Evolutionary conservation across 257 asterid genomes (phyloP).

Genomic region (Przewalskia tangutica): DNA sequence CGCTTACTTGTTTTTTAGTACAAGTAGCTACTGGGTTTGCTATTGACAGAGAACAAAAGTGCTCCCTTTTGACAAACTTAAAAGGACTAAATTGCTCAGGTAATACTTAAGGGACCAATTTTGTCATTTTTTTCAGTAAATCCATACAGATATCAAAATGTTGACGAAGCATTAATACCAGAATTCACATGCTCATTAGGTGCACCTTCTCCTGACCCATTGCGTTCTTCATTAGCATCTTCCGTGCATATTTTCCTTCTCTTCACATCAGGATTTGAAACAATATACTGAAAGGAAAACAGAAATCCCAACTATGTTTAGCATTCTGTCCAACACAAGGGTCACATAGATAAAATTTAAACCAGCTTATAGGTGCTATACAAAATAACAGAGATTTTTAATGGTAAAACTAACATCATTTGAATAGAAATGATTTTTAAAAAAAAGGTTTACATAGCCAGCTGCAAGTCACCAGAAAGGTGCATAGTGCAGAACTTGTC

Average conservation of each 20-base stretch:
- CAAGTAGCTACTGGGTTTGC: no score
- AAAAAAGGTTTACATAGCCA: not conserved
- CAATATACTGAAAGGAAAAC: conserved; percentile 1
- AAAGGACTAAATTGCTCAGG: no score
- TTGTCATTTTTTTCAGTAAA: no score
- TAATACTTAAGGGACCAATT: no score
- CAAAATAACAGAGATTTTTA: not conserved
- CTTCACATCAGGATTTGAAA: conserved; percentile 13
- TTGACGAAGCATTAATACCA: not conserved
- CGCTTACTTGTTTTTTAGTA: no score
- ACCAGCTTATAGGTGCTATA: not conserved
- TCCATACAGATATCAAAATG: not conserved
- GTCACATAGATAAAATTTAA: not conserved
- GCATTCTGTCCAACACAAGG: not conserved
- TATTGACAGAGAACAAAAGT: no score
- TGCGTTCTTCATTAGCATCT: not conserved
- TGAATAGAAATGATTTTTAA: not conserved
- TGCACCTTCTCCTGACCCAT: not conserved
- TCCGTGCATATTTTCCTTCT: conserved; percentile 21
- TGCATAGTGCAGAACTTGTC: not conserved
- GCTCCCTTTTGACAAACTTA: no score
- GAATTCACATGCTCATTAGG: conserved; percentile 2
- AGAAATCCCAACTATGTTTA: not conserved
- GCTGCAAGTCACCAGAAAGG: not conserved
- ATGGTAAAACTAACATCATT: not conserved